Conservation (phyloP, 139 green algal genomes). For the Marvania coccoides region DNA sequence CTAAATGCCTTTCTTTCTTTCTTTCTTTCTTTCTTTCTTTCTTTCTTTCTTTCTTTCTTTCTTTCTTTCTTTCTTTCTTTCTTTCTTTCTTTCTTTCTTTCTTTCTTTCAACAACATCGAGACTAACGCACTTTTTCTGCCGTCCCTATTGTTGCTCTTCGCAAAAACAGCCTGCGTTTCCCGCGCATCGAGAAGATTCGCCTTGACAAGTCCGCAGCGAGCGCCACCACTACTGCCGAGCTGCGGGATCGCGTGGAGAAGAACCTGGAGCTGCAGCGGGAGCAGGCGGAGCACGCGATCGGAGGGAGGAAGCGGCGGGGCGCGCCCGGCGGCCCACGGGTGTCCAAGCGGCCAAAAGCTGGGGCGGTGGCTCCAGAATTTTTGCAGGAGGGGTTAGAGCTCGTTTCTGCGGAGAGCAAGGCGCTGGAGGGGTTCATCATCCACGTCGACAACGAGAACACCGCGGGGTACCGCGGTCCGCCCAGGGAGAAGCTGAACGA, state of each 20-base stretch:
- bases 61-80: too few species aligned
- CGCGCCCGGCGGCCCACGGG: neutral
- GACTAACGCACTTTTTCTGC: too few species aligned
- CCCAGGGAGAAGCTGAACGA: slow-evolving; percentile 4
- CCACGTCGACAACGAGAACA: neutral
- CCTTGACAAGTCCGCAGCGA: slow-evolving; percentile 37
- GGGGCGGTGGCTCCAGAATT: too few species aligned
- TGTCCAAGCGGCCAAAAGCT: too few species aligned
- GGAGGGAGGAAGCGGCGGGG: neutral
- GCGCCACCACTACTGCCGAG: slow-evolving; percentile 22
- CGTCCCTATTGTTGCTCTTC: too few species aligned
- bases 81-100: too few species aligned
- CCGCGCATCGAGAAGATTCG: slow-evolving; percentile 39
- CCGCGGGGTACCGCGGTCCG: neutral
- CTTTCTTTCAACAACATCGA: too few species aligned
- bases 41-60: too few species aligned
- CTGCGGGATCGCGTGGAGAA: slow-evolving; percentile 1
- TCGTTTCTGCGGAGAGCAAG: neutral
- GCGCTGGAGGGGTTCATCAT: neutral
- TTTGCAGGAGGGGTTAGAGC: too few species aligned
- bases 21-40: too few species aligned
- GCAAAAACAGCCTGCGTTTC: slow-evolving; percentile 70
- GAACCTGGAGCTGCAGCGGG: slow-evolving; percentile 12
- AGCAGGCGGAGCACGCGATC: neutral
- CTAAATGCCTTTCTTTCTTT: too few species aligned